A percentile compares a stretch with the other conserved stretches of the same genome.
Evolutionary conservation across 176 grass and related monocot species (phyloP).

Genomic region (Eleusine indica): DNA sequence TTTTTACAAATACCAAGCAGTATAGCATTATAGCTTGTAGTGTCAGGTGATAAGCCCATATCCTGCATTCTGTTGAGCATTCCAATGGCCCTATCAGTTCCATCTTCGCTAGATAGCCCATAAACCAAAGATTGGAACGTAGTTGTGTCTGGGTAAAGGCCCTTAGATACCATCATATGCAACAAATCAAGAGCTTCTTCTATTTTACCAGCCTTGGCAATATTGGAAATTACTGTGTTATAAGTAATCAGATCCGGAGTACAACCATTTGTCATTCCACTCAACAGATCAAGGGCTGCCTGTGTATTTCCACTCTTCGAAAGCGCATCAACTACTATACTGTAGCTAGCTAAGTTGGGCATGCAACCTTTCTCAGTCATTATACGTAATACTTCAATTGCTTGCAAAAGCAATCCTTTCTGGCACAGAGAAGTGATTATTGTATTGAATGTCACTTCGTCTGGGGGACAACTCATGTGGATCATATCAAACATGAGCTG

Average conservation of each 20-base stretch:
- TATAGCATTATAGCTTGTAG: slow-evolving; percentile 50
- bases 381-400: slow-evolving; percentile 40
- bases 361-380: slow-evolving; percentile 39
- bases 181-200: slow-evolving; percentile 57
- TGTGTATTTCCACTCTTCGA: slow-evolving; percentile 29
- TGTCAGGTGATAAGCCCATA: slow-evolving; percentile 50
- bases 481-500: slow-evolving; percentile 40
- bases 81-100: slow-evolving; percentile 33
- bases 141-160: slow-evolving; percentile 44
- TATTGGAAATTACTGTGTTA: slow-evolving; percentile 45
- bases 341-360: slow-evolving; percentile 31
- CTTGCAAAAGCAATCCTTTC: slow-evolving; percentile 36
- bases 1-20: slow-evolving; percentile 56
- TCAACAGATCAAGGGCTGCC: slow-evolving; percentile 25
- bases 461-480: slow-evolving; percentile 3
- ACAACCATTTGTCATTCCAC: background rate
- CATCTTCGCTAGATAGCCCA: slow-evolving; percentile 44
- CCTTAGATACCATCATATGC: slow-evolving; percentile 47
- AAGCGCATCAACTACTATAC: slow-evolving; percentile 35
- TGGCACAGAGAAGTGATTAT: slow-evolving; percentile 34
- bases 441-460: slow-evolving; percentile 37
- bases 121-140: slow-evolving; percentile 55
- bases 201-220: slow-evolving; percentile 44
- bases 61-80: slow-evolving; percentile 51
- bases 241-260: slow-evolving; percentile 40